A percentile compares a stretch with the other conserved stretches of the same genome.
These are phyloP conservation scores for Cruciata laevipes DNA, from an alignment of 257 asterid species.

Conservation along the genomic window DNA sequence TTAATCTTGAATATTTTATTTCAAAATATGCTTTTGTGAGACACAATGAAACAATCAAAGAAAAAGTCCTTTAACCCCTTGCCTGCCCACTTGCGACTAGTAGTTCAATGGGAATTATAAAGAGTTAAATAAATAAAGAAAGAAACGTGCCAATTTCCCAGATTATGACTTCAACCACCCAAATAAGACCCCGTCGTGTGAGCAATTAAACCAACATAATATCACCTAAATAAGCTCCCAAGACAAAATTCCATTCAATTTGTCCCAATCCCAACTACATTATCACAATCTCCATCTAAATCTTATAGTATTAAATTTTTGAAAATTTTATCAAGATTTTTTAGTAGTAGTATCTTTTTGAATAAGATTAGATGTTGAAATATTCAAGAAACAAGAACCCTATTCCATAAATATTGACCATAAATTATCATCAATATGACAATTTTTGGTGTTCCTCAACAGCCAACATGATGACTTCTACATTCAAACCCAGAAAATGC, in stretches of 20 bases:
- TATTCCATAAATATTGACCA: neutral
- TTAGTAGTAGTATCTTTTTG: no score
- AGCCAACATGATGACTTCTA: conserved; percentile 1
- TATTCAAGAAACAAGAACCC: neutral
- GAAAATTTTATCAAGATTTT: no score
- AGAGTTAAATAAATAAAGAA: neutral
- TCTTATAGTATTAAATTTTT: no score
- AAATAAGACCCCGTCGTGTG: conserved; percentile 1
- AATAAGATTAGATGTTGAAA: no score
- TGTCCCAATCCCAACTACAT: neutral
- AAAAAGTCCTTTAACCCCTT: neutral
- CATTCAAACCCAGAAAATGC: neutral
- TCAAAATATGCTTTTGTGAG: neutral
- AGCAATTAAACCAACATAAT: neutral
- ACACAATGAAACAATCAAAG: neutral
- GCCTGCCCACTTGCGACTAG: conserved; percentile 3
- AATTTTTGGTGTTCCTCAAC: neutral
- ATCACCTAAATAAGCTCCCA: neutral
- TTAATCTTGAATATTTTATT: no score
- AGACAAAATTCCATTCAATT: neutral
- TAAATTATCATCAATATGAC: neutral
- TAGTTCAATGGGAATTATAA: neutral
- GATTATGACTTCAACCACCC: neutral
- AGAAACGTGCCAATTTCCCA: conserved; percentile 1
- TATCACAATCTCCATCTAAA: neutral